These are phyloP conservation scores for Podila clonocystis DNA, from an alignment of 192 early-diverging fungal genomes.

Conservation along the genomic window DNA sequence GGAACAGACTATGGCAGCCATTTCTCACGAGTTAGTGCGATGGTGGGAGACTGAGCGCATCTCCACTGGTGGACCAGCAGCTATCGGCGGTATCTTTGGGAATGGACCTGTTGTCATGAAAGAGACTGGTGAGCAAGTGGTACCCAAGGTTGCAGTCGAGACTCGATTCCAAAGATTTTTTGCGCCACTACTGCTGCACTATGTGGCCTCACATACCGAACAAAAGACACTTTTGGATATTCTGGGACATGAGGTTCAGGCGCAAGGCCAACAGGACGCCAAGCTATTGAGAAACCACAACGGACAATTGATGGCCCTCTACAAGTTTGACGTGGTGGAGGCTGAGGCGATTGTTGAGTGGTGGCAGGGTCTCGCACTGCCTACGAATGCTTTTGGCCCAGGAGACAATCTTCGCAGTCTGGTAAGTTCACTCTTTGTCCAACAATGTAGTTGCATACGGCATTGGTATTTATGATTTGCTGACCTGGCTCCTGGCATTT, in stretches of 20 bases:
- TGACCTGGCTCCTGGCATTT: background rate
- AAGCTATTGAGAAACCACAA: constrained; percentile 47
- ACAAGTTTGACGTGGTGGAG: constrained; percentile 58
- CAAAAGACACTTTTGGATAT: constrained; percentile 43
- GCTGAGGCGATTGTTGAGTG: constrained; percentile 55
- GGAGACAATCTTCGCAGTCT: constrained; percentile 23
- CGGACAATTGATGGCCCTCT: constrained; percentile 52
- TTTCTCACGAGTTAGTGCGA: constrained; percentile 25
- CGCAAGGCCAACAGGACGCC: constrained; percentile 2
- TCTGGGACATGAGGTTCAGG: constrained; percentile 16
- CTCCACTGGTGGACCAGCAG: constrained; percentile 15
- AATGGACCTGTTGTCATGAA: constrained; percentile 8
- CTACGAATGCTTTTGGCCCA: constrained; percentile 19
- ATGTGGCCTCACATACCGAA: constrained; percentile 40
- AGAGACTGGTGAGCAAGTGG: constrained; percentile 16
- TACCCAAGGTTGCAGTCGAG: constrained; percentile 35
- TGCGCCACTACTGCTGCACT: constrained; percentile 50
- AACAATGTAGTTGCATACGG: background rate
- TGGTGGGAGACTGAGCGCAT: constrained; percentile 42
- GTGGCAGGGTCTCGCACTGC: constrained; percentile 46
- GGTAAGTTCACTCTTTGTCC: constrained; percentile 9
- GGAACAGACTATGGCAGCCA: constrained; percentile 27
- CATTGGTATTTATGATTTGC: background rate
- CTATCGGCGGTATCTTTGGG: constrained; percentile 17
- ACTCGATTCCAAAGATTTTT: constrained; percentile 50